Conservation (phyloP, 371 early-diverging fungal species). For the Rhizopus sp. region DNA sequence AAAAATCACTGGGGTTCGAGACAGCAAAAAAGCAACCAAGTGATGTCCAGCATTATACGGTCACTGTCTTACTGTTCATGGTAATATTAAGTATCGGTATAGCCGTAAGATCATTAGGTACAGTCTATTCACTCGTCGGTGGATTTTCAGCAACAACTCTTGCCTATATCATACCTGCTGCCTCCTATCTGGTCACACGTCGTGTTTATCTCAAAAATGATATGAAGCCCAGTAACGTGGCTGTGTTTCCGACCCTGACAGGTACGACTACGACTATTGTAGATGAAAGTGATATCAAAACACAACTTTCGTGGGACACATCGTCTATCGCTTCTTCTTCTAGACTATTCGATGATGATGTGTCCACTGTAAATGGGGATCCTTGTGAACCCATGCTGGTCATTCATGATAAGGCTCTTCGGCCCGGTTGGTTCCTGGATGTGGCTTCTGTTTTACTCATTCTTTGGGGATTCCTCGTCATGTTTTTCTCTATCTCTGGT, state of each 20-base stretch:
- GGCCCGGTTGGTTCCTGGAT: constrained; percentile 27
- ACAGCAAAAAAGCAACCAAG: constrained; percentile 42
- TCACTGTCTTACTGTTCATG: constrained; percentile 45
- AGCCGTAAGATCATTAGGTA: constrained; percentile 48
- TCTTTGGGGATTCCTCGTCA: constrained; percentile 41
- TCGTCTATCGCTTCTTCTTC: constrained; percentile 23
- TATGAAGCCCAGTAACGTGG: constrained; percentile 7
- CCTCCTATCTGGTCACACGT: constrained; percentile 48
- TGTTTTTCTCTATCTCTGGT: constrained; percentile 36
- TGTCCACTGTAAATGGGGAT: constrained; percentile 26
- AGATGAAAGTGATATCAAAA: constrained; percentile 24
- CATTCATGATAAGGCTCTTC: constrained; percentile 1
- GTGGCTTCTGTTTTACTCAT: constrained; percentile 34
- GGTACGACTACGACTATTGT: constrained; percentile 16
- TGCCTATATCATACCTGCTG: constrained; percentile 59
- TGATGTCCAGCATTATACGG: constrained; percentile 38
- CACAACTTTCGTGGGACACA: constrained; percentile 22
- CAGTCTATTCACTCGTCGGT: constrained; percentile 57
- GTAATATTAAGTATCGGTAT: constrained; percentile 38
- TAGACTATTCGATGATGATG: constrained; percentile 25
- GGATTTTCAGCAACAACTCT: constrained; percentile 58
- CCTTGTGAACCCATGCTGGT: not conserved
- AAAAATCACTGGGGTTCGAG: constrained; percentile 57
- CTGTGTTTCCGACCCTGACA: constrained; percentile 24
- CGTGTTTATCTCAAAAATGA: constrained; percentile 1